phyloP scores from a whole-genome alignment of 202 grass and related monocot genomes.

The Bolboschoenoplectus hybrid region DNA sequence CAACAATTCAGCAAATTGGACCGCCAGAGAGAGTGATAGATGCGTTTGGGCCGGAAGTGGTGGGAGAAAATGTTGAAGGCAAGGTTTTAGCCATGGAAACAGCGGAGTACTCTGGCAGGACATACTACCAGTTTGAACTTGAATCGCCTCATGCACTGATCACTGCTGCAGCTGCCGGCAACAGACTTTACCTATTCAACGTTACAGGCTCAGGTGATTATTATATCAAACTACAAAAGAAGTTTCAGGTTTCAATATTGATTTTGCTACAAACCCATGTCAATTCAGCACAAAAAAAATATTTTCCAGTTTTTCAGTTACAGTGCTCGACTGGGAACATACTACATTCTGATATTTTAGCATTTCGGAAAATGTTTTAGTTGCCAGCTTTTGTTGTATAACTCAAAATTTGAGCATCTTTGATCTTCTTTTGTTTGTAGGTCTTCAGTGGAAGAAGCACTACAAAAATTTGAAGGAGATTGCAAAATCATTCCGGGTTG shows the following conservation, averaged over 20 bases:
- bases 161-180: constrained; percentile 88
- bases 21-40: constrained; percentile 70
- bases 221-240: not conserved
- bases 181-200: constrained; percentile 89
- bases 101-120: constrained; percentile 66
- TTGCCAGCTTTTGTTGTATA: not conserved
- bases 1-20: constrained; percentile 72
- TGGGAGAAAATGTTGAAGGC: constrained; percentile 89
- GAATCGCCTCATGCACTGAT: constrained; percentile 82
- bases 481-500: constrained; percentile 77
- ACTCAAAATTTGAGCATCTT: constrained; percentile 1
- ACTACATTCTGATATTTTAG: not conserved
- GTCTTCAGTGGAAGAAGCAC: constrained; percentile 95
- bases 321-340: not conserved
- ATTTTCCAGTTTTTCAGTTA: not conserved
- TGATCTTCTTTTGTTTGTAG: constrained; percentile 46
- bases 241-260: not conserved
- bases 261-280: not conserved
- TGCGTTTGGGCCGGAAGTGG: constrained; percentile 87
- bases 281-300: not conserved
- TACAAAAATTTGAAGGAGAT: constrained; percentile 89
- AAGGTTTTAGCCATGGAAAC: constrained; percentile 68
- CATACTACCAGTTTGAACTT: constrained; percentile 89
- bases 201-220: constrained; percentile 78
- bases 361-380: not conserved